Base-by-base conservation (phyloP, 345 rosid species). In the Melaleuca alternifolia region DNA sequence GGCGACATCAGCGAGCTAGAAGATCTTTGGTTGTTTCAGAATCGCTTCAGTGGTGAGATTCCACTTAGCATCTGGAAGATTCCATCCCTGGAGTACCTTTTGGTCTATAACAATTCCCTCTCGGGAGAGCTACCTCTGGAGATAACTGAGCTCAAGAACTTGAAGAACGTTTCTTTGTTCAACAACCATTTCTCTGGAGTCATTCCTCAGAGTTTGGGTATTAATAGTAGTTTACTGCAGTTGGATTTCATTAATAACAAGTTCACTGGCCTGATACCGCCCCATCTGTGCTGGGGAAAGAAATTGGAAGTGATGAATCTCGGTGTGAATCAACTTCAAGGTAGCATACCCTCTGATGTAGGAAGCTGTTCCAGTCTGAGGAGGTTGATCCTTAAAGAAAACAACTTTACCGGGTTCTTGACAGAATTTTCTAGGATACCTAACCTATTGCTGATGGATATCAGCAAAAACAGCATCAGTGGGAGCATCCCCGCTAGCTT, bases 51-150 rank as follows among this genome's bases (percentile, higher is more conserved):
- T 7, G 98, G 99, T 85, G 94, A 95, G 90, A 92, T 97, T 59
- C 98, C 98, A 16, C 82, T 90, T 37, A 85, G 93, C 86, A 89
- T 97, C 54, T 97, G 98, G 97, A 95, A 89, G 90, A 94, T 95
- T 87, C 90, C 86, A 7, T 92, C 87, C 87, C 96, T 97, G 28
- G 51, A 89, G 83, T 84, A 84, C 87, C 85, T 97, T 53, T 85
- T 90, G 7, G 90, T 95, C 62, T 97, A 97, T 77, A 87, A 87
- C 51, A 95, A 97, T 92, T 91, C 89, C 82, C 97, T 97, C 84
- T 91, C 92, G 0, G 98, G 98, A 15, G 93, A 92, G 85, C 90
- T 97, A 51, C 98, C 98, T 56, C 14, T 79, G 30, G 96, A 92
- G 88, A 93, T 97, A 86, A 87, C 97, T 2, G 87, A 93, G 90